Evolutionary conservation across 2,329 filamentous ascomycete genomes (phyloP), one percentile per base, ranked within the genome.

Genomic region (Metarhizium humberi): DNA sequence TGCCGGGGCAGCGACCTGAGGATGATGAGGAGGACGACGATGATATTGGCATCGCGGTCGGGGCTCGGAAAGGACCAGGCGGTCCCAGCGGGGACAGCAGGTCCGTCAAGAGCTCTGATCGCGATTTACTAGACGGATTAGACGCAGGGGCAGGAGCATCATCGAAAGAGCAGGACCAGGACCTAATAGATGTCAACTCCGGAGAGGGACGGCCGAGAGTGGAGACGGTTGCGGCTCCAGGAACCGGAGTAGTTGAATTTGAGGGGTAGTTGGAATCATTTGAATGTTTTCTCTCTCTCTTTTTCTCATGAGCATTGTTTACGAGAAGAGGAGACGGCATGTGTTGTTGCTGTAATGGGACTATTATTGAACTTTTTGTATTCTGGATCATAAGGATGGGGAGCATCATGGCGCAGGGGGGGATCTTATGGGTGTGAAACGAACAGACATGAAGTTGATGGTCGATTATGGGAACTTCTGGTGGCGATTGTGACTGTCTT

Each of bases 1-100:
- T 85, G n/a, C 80, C 80, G 2, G 73, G 80, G 48, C 77, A 86
- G 64, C 76, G 59, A 70, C 81, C 85, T 0, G 87, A 90, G 1
- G 86, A 89, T 0, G 86, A 87, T 0, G 86, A 86, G 0, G 87
- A 88, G 3, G 86, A 88, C 13, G 82, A 82, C 25, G 80, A 84
- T 51, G 77, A 76, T 52, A 59, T 74, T 40, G 75, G 74, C 25
- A 71, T 74, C 13, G 74, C 74, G 60, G 69, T 73, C 59, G 71
- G 70, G 57, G 67, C 73, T 59, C 70, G 69, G 62, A 66, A 65
- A 55, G 72, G 69, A 6, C 60, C 63, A 29, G 62, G 62, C 10
- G 62, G 59, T 14, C 59, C 76, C 55, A 73, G 75, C 47, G 76
- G 77, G 6, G 84, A 87, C 58, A 72, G 81, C 29, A 76, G 84